A percentile compares a stretch with the other conserved stretches of the same genome.
phyloP scores from a whole-genome alignment of 2,329 filamentous ascomycete genomes.

The Penicillium sp. region DNA sequence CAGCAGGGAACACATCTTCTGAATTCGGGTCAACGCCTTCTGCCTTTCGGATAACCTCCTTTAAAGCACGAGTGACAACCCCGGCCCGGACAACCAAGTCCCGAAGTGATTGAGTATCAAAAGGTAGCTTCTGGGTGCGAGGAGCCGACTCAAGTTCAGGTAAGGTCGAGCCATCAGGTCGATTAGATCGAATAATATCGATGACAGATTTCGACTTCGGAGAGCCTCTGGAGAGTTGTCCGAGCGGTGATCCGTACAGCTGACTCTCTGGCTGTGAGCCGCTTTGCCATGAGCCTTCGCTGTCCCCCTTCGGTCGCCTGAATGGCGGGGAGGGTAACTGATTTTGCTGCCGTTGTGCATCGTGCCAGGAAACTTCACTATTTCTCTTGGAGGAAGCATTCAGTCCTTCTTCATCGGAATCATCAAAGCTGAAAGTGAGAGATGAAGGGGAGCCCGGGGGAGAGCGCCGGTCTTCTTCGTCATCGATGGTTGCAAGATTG shows the following conservation, averaged over 20 bases:
- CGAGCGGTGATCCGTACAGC: slow-evolving; percentile 28
- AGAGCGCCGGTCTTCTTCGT: slow-evolving; percentile 53
- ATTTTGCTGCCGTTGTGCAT: slow-evolving; percentile 21
- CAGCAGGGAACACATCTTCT: slow-evolving; percentile 30
- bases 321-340: slow-evolving; percentile 25
- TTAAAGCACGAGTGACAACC: slow-evolving; percentile 49
- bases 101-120: slow-evolving; percentile 63
- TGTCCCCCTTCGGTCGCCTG: slow-evolving; percentile 22
- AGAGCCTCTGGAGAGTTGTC: slow-evolving; percentile 55
- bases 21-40: slow-evolving; percentile 43
- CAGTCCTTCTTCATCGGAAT: slow-evolving; percentile 54
- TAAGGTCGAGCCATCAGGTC: slow-evolving; percentile 29
- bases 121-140: slow-evolving; percentile 57
- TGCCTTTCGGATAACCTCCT: slow-evolving; percentile 50
- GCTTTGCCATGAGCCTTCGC: slow-evolving; percentile 29
- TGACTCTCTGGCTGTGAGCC: slow-evolving; percentile 22
- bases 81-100: slow-evolving; percentile 57
- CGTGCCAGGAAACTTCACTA: slow-evolving; percentile 33
- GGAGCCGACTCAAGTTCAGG: slow-evolving; percentile 22
- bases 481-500: slow-evolving; percentile 63
- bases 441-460: slow-evolving; percentile 55
- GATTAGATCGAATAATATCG: slow-evolving; percentile 56
- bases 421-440: slow-evolving; percentile 57
- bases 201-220: slow-evolving; percentile 62
- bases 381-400: slow-evolving; percentile 30